Evolutionary conservation across 2,329 filamentous ascomycete genomes (phyloP).

Genomic region (Thelonectria blattea): DNA sequence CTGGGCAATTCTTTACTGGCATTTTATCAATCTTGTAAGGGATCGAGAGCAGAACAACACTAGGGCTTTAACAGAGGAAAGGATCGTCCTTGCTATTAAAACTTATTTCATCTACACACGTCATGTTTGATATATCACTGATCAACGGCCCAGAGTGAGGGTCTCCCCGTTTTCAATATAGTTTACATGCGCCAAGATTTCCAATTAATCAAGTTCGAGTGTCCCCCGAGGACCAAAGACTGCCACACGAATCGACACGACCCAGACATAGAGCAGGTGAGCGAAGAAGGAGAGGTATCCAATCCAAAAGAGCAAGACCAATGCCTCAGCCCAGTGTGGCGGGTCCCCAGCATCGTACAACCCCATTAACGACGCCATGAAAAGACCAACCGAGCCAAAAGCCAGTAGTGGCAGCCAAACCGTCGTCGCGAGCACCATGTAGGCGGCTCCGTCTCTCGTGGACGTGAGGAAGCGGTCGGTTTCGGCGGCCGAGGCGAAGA

Average conservation of each 20-base stretch:
- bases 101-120: neutral
- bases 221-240: neutral
- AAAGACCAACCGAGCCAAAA: neutral
- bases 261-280: neutral
- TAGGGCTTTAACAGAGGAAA: no score
- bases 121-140: neutral
- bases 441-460: neutral
- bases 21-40: no score
- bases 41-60: no score
- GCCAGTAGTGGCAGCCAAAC: neutral
- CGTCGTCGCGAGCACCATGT: neutral
- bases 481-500: constrained; percentile 1
- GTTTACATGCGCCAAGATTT: neutral
- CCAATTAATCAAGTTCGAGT: neutral
- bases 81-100: no score
- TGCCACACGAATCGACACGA: neutral
- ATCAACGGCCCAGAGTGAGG: neutral
- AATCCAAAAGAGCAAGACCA: neutral
- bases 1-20: no score
- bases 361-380: neutral
- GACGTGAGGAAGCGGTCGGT: neutral
- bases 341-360: neutral
- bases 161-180: neutral
- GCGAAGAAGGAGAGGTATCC: neutral
- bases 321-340: neutral